Evolutionary conservation across 2,329 filamentous ascomycete species (phyloP), one percentile per base, ranked within the genome.

Genomic region (Talaromyces sp.): DNA sequence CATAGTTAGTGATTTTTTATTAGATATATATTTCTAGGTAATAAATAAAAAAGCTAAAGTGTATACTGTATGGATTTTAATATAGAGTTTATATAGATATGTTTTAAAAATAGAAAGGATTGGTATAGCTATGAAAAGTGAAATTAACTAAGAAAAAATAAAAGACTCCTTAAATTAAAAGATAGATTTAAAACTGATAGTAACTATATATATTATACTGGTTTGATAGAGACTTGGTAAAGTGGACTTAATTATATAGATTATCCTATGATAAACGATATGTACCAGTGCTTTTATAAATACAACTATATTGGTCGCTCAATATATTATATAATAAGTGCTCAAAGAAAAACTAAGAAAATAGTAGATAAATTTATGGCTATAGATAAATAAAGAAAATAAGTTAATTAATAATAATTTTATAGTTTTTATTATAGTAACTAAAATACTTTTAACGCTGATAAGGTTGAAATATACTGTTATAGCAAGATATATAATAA

Each of bases 251-350:
- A 66, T 29, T 11, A 46, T 13, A 56, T 56, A 49, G 4, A 31
- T 17, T 9, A n/a, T 5, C 13, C 13, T 17, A 4, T 41, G 13
- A n/a, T 5, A n/a, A 11, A 5, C 13, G 13, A 41, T 57, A 55
- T 70, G 63, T 51, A 66, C 58, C 19, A 66, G 32, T n/a, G 49
- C 56, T 32, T 69, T 62, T 19, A 61, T 29, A n/a, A 64, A 53
- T 17, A 53, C 38, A 56, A 69, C 66, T 14, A n/a, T 43, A 14
- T 31, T 50, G 10, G 51, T 27, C 32, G 24, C 32, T 55, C 32
- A 19, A 43, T 58, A 19, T 27, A 46, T 17, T 10, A 49, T n/a
- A 46, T 27, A n/a, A 43, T 38, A 58, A 4, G 14, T 24, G 4
- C 35, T 38, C 24, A 58, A 27, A 32, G 50, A 29, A 8, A 58